Conservation (phyloP, 2,329 filamentous ascomycete species). For the Nigrograna mackinnonii region DNA sequence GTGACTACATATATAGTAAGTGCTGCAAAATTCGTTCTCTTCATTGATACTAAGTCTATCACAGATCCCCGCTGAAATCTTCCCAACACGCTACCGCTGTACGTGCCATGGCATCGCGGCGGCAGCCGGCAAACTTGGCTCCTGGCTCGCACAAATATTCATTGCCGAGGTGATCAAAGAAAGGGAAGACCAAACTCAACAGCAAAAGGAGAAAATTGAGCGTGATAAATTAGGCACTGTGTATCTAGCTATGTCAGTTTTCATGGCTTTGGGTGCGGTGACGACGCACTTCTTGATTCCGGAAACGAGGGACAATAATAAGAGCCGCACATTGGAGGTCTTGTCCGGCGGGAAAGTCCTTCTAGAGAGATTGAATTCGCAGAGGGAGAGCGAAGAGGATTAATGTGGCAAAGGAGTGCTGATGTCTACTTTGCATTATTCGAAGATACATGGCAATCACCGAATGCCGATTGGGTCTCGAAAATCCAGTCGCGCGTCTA, state of each 20-base stretch:
- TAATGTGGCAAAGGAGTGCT: too few relatives aligned
- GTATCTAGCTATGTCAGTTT: constrained; percentile 36
- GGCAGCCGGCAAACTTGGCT: constrained; percentile 58
- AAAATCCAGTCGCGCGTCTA: too few relatives aligned
- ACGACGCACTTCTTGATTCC: constrained; percentile 35
- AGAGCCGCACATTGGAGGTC: constrained; percentile 34
- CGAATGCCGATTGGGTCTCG: too few relatives aligned
- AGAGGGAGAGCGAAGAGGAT: constrained; percentile 26
- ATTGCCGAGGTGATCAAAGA: constrained; percentile 27
- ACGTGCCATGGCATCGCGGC: constrained; percentile 59
- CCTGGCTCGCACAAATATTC: constrained; percentile 48
- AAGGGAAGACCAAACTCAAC: constrained; percentile 13
- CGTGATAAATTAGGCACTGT: constrained; percentile 32
- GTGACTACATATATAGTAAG: constrained; percentile 40
- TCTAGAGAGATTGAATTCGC: constrained; percentile 31
- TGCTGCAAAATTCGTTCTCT: constrained; percentile 23
- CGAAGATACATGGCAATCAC: too few relatives aligned
- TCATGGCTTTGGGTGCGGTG: constrained; percentile 36
- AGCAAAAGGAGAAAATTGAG: constrained; percentile 23
- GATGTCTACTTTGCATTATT: too few relatives aligned
- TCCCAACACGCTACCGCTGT: constrained; percentile 59
- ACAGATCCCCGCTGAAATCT: constrained; percentile 59
- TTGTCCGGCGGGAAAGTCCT: constrained; percentile 33
- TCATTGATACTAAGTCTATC: constrained; percentile 28
- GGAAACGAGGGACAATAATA: constrained; percentile 36